Percentiles rank a stretch among this genome's conserved stretches.
Evolutionary conservation across 1,284 basidiomycete species (phyloP).

Genomic region (Sporisorium sorghi): DNA sequence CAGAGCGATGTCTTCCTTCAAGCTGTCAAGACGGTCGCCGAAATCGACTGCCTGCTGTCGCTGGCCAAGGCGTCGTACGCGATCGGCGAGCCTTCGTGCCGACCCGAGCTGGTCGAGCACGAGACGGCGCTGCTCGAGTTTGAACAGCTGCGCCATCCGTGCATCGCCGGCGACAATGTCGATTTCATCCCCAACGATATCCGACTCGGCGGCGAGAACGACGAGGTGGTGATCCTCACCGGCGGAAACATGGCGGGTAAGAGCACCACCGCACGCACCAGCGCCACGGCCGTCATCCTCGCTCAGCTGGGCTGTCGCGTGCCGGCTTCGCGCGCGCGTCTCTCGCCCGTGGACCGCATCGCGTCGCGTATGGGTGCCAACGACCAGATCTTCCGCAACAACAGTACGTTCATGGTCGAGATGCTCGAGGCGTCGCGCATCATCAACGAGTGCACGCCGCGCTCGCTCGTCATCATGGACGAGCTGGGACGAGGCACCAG

Average conservation of each 20-base stretch:
- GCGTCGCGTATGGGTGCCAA: slow-evolving; percentile 95
- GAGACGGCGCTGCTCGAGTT: slow-evolving; percentile 84
- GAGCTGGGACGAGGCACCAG: slow-evolving; percentile 69
- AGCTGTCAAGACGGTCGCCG: slow-evolving; percentile 77
- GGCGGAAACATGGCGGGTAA: slow-evolving; percentile 86
- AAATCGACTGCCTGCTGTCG: slow-evolving; percentile 91
- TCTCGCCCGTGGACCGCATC: slow-evolving; percentile 92
- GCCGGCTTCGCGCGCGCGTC: slow-evolving; percentile 82
- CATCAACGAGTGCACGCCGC: slow-evolving; percentile 66
- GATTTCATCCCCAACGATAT: slow-evolving; percentile 96
- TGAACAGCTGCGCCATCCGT: slow-evolving; percentile 84
- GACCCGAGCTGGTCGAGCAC: slow-evolving; percentile 86
- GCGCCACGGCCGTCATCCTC: slow-evolving; percentile 94
- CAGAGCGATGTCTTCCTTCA: slow-evolving; percentile 73
- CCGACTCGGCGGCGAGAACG: slow-evolving; percentile 81
- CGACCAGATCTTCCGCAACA: slow-evolving; percentile 67
- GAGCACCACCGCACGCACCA: slow-evolving; percentile 83
- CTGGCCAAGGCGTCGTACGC: slow-evolving; percentile 88
- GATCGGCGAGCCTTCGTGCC: slow-evolving; percentile 90
- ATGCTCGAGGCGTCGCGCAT: slow-evolving; percentile 69
- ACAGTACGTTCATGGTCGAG: slow-evolving; percentile 69
- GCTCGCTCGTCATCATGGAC: slow-evolving; percentile 69
- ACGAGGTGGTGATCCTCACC: slow-evolving; percentile 87
- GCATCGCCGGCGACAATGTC: slow-evolving; percentile 69
- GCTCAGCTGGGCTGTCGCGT: slow-evolving; percentile 98